Conservation (phyloP, 2,329 filamentous ascomycete species). For the Cladophialophora exuberans region DNA sequence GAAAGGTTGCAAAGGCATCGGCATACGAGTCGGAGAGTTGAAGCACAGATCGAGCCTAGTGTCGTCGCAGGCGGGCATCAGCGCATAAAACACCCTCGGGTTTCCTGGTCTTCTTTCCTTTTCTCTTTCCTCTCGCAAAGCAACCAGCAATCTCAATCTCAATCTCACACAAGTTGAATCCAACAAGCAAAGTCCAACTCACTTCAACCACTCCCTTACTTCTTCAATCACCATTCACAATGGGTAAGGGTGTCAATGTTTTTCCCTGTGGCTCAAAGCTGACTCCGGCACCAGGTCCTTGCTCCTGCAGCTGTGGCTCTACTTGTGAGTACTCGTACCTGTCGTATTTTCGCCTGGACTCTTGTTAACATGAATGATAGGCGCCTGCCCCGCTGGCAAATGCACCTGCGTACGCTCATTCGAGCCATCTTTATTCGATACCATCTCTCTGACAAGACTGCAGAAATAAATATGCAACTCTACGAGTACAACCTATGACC, state of each 20-base stretch:
- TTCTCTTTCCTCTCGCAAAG: conserved; percentile 16
- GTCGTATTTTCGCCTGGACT: conserved; percentile 52
- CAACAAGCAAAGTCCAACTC: conserved; percentile 4
- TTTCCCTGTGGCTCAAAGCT: conserved; percentile 3
- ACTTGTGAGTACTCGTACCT: conserved; percentile 50
- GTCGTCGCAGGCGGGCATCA: conserved; percentile 5
- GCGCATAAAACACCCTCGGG: conserved; percentile 25
- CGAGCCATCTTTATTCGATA: not conserved
- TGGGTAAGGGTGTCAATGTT: conserved; percentile 18
- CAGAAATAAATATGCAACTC: too few relatives aligned
- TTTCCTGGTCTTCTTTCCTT: conserved; percentile 4
- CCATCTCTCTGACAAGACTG: not conserved
- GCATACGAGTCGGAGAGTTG: not conserved
- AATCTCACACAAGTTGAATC: conserved; percentile 1
- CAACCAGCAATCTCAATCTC: conserved; percentile 26
- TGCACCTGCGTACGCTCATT: conserved; percentile 31
- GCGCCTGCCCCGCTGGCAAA: conserved; percentile 30
- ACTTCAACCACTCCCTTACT: conserved; percentile 16
- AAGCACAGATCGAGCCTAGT: not conserved
- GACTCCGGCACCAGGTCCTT: conserved; percentile 28
- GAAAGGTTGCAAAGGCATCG: not conserved
- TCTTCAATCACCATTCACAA: too few relatives aligned
- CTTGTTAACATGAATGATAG: conserved; percentile 11
- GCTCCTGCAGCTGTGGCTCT: conserved; percentile 29
- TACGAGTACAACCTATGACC: too few relatives aligned